Evolutionary conservation across 371 early-diverging fungal species (phyloP).

Genomic region (Rhizopus stolonifer): DNA sequence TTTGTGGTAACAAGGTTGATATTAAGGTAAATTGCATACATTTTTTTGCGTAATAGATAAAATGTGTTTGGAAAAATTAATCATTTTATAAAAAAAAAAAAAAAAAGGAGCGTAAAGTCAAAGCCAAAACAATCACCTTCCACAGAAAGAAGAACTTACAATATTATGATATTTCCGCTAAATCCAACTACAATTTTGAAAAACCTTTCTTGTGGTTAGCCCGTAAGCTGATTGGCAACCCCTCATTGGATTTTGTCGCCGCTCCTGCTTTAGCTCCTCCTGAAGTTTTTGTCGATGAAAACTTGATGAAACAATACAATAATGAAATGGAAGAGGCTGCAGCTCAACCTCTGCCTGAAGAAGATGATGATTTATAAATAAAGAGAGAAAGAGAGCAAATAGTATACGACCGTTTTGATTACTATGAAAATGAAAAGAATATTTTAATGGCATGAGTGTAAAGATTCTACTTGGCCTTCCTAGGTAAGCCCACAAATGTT

Average conservation of each 20-base stretch:
- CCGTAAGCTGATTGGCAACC: slow-evolving; percentile 94
- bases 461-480: too few relatives aligned
- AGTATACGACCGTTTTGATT: too few relatives aligned
- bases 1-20: slow-evolving; percentile 99
- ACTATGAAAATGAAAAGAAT: too few relatives aligned
- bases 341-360: slow-evolving; percentile 85
- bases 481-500: too few relatives aligned
- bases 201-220: slow-evolving; percentile 99
- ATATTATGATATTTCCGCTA: slow-evolving; percentile 99
- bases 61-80: slow-evolving; percentile 1
- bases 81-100: not conserved
- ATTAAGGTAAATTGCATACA: too few relatives aligned
- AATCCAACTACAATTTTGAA: slow-evolving; percentile 99
- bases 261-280: slow-evolving; percentile 98
- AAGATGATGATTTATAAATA: slow-evolving; percentile 76
- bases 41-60: too few relatives aligned
- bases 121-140: slow-evolving; percentile 99
- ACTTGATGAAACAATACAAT: slow-evolving; percentile 77
- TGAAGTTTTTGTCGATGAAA: slow-evolving; percentile 86
- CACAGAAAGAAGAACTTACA: slow-evolving; percentile 99
- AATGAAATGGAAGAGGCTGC: slow-evolving; percentile 78
- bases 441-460: too few relatives aligned
- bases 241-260: slow-evolving; percentile 96
- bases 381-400: too few relatives aligned
- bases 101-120: slow-evolving; percentile 96